A percentile compares a stretch with the other conserved stretches of the same genome.
Conservation (phyloP, 2,329 filamentous ascomycete species). For the Eutypella sp. region DNA sequence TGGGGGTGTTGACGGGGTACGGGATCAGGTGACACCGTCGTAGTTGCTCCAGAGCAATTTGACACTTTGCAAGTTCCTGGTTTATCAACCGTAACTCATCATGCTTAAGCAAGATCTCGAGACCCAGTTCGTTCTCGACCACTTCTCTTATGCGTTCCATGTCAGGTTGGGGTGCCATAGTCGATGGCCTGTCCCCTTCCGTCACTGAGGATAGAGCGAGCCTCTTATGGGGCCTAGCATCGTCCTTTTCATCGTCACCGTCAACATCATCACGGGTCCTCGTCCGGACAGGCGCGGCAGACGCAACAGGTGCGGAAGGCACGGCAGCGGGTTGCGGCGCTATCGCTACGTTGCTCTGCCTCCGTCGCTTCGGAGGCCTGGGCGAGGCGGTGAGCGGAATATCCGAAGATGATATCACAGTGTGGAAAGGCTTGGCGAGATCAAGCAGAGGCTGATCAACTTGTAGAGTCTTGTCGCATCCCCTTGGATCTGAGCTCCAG, state of each 20-base stretch:
- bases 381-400: conserved; percentile 19
- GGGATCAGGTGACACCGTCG: conserved; percentile 89
- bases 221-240: conserved; percentile 26
- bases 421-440: conserved; percentile 28
- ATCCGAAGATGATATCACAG: conserved; percentile 27
- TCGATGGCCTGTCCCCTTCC: conserved; percentile 7
- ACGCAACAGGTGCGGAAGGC: conserved; percentile 19
- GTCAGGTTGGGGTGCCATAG: conserved; percentile 18
- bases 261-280: conserved; percentile 30
- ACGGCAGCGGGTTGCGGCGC: conserved; percentile 19
- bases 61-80: conserved; percentile 93
- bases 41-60: conserved; percentile 87
- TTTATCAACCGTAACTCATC: conserved; percentile 91
- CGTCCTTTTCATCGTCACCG: conserved; percentile 20
- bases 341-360: conserved; percentile 29
- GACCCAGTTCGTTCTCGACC: conserved; percentile 81
- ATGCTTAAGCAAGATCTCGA: conserved; percentile 91
- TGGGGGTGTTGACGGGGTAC: conserved; percentile 68
- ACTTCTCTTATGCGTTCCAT: conserved; percentile 59
- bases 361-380: conserved; percentile 25
- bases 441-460: conserved; percentile 36
- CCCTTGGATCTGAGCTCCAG: conserved; percentile 54
- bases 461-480: conserved; percentile 48
- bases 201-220: conserved; percentile 17
- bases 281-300: conserved; percentile 37